A percentile compares a stretch with the other conserved stretches of the same genome.
Conservation (phyloP, 805 yeast species). For the Ogataea wickerhamii region DNA sequence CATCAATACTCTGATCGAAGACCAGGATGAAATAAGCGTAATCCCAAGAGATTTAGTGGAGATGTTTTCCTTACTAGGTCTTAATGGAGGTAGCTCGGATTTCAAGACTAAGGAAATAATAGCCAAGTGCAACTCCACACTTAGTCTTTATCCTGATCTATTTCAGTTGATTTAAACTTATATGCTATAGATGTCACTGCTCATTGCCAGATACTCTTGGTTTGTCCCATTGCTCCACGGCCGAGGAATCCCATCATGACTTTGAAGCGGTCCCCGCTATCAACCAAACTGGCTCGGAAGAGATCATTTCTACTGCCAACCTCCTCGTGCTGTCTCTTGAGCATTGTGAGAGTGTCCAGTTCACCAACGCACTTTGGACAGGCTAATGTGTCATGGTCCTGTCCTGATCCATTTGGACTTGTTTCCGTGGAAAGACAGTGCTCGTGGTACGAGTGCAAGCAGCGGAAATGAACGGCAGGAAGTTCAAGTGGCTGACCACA, state of each 20-base stretch:
- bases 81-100: constrained; percentile 25
- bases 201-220: constrained; percentile 14
- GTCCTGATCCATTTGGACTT: constrained; percentile 6
- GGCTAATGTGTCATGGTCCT: constrained; percentile 10
- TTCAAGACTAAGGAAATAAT: constrained; percentile 39
- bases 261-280: constrained; percentile 60
- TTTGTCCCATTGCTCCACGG: constrained; percentile 73
- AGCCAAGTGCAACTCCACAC: constrained; percentile 28
- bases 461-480: constrained; percentile 80
- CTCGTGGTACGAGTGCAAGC: constrained; percentile 84
- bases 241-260: constrained; percentile 81
- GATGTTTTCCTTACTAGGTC: constrained; percentile 46
- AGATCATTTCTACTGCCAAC: constrained; percentile 60
- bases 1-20: constrained; percentile 74
- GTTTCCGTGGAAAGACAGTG: constrained; percentile 46
- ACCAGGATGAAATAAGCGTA: constrained; percentile 72
- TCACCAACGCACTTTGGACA: constrained; percentile 83
- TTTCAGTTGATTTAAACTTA: constrained; percentile 4
- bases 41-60: constrained; percentile 66
- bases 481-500: constrained; percentile 66
- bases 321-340: constrained; percentile 57
- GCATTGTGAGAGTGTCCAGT: constrained; percentile 57
- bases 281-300: constrained; percentile 54
- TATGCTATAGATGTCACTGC: constrained; percentile 2
- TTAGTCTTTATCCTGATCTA: constrained; percentile 27